These are phyloP conservation scores for Elongisporangium undulatum DNA, from an alignment of 352 stramenopile genomes.

Conservation along the genomic window DNA sequence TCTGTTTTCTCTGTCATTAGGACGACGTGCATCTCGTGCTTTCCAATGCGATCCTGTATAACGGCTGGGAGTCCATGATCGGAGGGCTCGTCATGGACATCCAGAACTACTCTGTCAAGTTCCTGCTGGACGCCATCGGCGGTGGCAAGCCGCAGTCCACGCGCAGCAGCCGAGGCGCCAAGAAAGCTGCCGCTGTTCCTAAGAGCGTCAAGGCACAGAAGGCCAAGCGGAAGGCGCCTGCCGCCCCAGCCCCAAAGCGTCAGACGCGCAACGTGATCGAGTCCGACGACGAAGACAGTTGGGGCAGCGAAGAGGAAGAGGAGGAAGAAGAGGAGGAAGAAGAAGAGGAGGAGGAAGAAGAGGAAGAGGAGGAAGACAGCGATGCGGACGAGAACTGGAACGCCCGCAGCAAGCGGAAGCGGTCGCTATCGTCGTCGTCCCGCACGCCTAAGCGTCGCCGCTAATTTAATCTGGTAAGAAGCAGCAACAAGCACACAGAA, in stretches of 20 bases:
- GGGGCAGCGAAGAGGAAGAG: conserved; percentile 30
- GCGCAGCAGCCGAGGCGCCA: conserved; percentile 6
- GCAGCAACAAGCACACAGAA: neutral
- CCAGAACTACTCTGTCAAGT: conserved; percentile 69
- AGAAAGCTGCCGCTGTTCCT: neutral
- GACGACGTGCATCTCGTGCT: conserved; percentile 71
- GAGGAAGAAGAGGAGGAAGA: conserved; percentile 53
- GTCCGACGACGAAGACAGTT: conserved; percentile 51
- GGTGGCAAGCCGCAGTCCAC: conserved; percentile 18
- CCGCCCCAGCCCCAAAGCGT: conserved; percentile 25
- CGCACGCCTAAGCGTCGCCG: conserved; percentile 24
- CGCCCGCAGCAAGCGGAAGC: conserved; percentile 21
- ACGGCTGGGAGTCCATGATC: conserved; percentile 56
- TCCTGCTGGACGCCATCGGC: conserved; percentile 59
- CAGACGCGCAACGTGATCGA: conserved; percentile 21
- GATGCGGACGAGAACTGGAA: conserved; percentile 34
- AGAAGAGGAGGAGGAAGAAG: conserved; percentile 48
- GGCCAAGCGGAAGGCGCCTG: conserved; percentile 15
- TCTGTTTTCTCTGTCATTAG: conserved; percentile 19
- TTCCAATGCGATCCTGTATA: conserved; percentile 79
- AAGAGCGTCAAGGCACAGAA: conserved; percentile 12
- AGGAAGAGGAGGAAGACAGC: conserved; percentile 20
- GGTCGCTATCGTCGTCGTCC: conserved; percentile 15
- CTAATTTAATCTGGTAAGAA: neutral
- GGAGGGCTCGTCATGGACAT: conserved; percentile 57